Base-by-base conservation (phyloP, 2,329 filamentous ascomycete genomes). In the Simplicillium sp. region DNA sequence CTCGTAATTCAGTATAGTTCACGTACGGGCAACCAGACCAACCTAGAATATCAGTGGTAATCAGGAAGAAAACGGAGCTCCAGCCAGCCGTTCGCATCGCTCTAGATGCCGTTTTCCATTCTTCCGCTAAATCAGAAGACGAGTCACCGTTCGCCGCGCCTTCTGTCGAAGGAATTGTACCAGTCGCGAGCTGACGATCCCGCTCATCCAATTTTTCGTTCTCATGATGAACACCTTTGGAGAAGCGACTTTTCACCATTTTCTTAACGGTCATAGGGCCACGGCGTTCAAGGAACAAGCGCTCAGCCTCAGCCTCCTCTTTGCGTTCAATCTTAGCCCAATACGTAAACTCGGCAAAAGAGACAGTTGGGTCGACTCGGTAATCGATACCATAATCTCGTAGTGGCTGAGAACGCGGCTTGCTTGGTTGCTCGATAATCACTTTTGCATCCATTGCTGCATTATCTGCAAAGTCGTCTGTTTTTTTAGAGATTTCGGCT, bases 11-110 rank as follows among this genome's bases (percentile, higher is more conserved):
- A 6, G 6, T 7, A 13, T 7, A 11, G 31, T 9, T 31, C 15
- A 39, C 50, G 53, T 36, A 57, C 49, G 60, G 60, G 11, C 63
- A 58, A 16, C 59, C 61, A 39, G 57, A 64, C 1, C 65, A 65
- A 1, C 67, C 67, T 5, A 70, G 51, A 36, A 70, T 64, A 44
- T 70, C 67, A 1, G 67, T 70, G 12, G 66, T 68, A 50, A 70
- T 70, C 38, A 71, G 55, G 39, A 68, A 70, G 47, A 73, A 73
- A 33, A 64, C 56, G 28, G 65, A 61, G 7, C 66, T 65, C 59
- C 64, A 64, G 2, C 60, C 60, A 1, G 67, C 67, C 0, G 68
- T 71, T 4, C 68, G 57, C 38, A 67, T 46, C 4, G 64, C 63
- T n/a, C 68, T 62, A 28, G 61, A 63, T 3, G 67, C 67, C 39